A percentile compares a stretch with the other conserved stretches of the same genome.
Evolutionary conservation across 2,329 filamentous ascomycete species (phyloP).

Genomic region (Epichloe baconii): DNA sequence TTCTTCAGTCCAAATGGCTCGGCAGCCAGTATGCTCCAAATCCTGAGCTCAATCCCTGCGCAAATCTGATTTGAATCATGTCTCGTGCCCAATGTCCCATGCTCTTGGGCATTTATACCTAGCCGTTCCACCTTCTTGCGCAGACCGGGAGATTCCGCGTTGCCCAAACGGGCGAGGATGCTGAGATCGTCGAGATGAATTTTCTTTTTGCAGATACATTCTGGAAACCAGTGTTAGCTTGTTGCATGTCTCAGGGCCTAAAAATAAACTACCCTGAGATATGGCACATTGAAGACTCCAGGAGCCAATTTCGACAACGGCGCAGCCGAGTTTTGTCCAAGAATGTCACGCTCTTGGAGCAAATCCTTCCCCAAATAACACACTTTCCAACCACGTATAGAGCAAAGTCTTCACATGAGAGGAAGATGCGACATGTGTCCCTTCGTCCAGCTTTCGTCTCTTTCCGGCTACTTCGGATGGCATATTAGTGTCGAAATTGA

Average conservation of each 20-base stretch:
- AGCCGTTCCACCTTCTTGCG: conserved; percentile 16
- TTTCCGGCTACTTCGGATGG: neutral
- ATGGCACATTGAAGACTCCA: conserved; percentile 23
- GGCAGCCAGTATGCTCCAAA: conserved; percentile 15
- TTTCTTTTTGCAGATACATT: conserved; percentile 13
- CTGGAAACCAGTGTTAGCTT: conserved; percentile 11
- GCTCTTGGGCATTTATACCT: neutral
- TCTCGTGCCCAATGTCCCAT: too few relatives aligned
- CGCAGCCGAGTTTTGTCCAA: conserved; percentile 6
- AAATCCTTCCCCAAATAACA: conserved; percentile 15
- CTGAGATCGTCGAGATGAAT: conserved; percentile 16
- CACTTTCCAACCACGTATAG: conserved; percentile 11
- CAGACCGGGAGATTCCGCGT: conserved; percentile 22
- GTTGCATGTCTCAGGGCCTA: neutral
- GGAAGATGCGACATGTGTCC: neutral
- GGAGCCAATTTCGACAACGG: conserved; percentile 19
- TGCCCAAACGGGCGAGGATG: conserved; percentile 20
- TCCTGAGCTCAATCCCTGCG: conserved; percentile 9
- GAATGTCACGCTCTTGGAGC: conserved; percentile 11
- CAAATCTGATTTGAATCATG: neutral
- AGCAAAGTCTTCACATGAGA: neutral
- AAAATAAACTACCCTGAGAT: conserved; percentile 18
- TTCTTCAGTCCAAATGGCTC: neutral
- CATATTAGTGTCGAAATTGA: neutral
- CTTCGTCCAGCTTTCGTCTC: neutral